Evolutionary conservation across 2,329 filamentous ascomycete species (phyloP).

Genomic region (Rhynchosporium agropyri): DNA sequence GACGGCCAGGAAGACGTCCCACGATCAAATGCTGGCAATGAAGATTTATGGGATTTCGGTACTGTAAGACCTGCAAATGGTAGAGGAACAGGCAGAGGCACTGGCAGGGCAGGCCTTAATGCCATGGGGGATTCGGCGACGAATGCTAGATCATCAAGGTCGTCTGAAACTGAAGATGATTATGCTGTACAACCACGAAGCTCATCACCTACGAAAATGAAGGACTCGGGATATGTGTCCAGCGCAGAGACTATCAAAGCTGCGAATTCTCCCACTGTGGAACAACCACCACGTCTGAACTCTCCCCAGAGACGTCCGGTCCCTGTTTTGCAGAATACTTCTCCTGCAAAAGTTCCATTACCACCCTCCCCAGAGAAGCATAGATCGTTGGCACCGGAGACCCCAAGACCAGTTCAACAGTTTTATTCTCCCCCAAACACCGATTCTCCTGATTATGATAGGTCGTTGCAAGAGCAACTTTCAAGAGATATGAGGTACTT

Average conservation of each 20-base stretch:
- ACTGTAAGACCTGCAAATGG: slow-evolving; percentile 83
- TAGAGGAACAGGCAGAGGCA: slow-evolving; percentile 62
- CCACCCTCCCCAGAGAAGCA: slow-evolving; percentile 60
- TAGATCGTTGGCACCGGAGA: slow-evolving; percentile 46
- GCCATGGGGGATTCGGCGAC: slow-evolving; percentile 80
- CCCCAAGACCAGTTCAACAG: slow-evolving; percentile 54
- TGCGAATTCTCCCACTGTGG: slow-evolving; percentile 46
- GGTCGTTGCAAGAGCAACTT: slow-evolving; percentile 63
- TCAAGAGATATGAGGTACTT: slow-evolving; percentile 63
- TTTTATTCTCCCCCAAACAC: slow-evolving; percentile 47
- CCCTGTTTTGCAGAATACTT: slow-evolving; percentile 43
- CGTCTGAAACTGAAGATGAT: slow-evolving; percentile 52
- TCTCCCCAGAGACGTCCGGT: slow-evolving; percentile 64
- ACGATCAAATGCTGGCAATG: slow-evolving; percentile 57
- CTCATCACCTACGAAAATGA: slow-evolving; percentile 55
- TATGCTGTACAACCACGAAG: slow-evolving; percentile 56
- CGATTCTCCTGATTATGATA: slow-evolving; percentile 62
- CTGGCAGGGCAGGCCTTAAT: slow-evolving; percentile 62
- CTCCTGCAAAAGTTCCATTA: slow-evolving; percentile 63
- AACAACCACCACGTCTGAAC: slow-evolving; percentile 54
- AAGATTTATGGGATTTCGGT: slow-evolving; percentile 98
- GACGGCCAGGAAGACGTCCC: slow-evolving; percentile 52
- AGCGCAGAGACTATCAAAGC: slow-evolving; percentile 57
- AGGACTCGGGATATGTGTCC: slow-evolving; percentile 43
- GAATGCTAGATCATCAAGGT: slow-evolving; percentile 68